Conservation (phyloP, 345 rosid genomes). For the Moricandia arvensis region DNA sequence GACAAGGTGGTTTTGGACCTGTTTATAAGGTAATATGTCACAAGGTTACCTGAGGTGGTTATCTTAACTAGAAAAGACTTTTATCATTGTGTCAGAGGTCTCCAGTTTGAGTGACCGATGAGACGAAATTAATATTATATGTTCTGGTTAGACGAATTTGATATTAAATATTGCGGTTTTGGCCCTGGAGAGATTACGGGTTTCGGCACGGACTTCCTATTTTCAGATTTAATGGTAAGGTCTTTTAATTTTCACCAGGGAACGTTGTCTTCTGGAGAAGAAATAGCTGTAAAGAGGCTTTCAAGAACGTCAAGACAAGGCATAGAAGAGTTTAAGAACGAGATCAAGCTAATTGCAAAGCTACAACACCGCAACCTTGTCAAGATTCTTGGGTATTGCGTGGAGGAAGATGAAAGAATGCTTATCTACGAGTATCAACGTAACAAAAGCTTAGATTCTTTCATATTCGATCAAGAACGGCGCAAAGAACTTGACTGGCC, state of each 20-base stretch:
- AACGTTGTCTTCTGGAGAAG: conserved; percentile 33
- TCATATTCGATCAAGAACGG: conserved; percentile 27
- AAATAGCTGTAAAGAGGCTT: conserved; percentile 55
- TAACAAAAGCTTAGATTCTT: conserved; percentile 46
- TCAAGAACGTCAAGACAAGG: conserved; percentile 56
- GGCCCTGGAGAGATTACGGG: too few relatives aligned
- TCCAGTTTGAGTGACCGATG: too few relatives aligned
- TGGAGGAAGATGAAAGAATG: conserved; percentile 48
- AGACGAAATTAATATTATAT: too few relatives aligned
- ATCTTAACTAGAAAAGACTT: too few relatives aligned
- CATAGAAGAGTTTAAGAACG: conserved; percentile 51
- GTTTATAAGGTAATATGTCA: conserved; percentile 54
- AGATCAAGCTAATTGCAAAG: conserved; percentile 46
- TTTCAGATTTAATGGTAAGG: background rate
- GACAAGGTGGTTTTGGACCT: conserved; percentile 72
- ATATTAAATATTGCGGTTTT: too few relatives aligned
- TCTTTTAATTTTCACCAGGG: conserved; percentile 34
- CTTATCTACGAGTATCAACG: conserved; percentile 51
- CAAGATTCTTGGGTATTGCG: conserved; percentile 49
- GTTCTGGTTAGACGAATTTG: too few relatives aligned
- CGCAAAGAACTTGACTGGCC: conserved; percentile 34
- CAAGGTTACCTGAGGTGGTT: background rate
- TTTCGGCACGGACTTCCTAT: background rate
- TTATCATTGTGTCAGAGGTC: too few relatives aligned
- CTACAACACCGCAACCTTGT: conserved; percentile 58